Percentiles rank a stretch among this genome's conserved stretches.
Evolutionary conservation across 257 asterid genomes (phyloP).

Genomic region (Solanum pinnatisectum): DNA sequence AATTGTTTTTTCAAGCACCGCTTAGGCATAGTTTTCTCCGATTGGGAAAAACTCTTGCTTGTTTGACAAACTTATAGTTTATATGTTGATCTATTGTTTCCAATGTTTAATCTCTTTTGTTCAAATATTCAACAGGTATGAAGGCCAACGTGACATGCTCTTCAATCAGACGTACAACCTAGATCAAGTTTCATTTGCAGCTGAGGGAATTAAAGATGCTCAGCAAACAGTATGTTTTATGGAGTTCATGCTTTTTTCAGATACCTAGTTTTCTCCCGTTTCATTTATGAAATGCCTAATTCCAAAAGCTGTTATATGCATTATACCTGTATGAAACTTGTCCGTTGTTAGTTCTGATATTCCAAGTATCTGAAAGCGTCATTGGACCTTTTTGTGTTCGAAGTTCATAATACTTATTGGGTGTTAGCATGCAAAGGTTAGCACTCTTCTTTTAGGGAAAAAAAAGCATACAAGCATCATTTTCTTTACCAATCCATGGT

Average conservation of each 20-base stretch:
- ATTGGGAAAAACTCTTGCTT: not conserved
- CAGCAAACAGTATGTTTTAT: constrained; percentile 81
- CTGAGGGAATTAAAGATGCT: constrained; percentile 98
- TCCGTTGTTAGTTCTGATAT: not conserved
- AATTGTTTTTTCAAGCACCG: not conserved
- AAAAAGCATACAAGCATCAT: not conserved
- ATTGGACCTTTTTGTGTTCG: not conserved
- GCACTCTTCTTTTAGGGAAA: not conserved
- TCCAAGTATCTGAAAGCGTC: not conserved
- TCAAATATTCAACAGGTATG: constrained; percentile 51
- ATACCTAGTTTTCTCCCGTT: not conserved
- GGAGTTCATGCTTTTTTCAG: not conserved
- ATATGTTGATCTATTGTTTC: not conserved
- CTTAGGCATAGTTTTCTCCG: not conserved
- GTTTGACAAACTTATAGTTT: not conserved
- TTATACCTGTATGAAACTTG: not conserved
- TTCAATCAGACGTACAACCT: constrained; percentile 90
- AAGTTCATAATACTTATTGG: not conserved
- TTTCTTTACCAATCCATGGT: not conserved
- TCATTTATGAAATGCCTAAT: not conserved
- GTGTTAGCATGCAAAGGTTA: not conserved
- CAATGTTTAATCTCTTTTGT: not conserved
- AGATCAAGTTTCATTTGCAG: constrained; percentile 95
- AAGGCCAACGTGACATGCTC: constrained; percentile 97
- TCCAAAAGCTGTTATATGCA: not conserved